These are phyloP conservation scores for Phytophthora sansomeana DNA, from an alignment of 352 stramenopile genomes.

Conservation along the genomic window DNA sequence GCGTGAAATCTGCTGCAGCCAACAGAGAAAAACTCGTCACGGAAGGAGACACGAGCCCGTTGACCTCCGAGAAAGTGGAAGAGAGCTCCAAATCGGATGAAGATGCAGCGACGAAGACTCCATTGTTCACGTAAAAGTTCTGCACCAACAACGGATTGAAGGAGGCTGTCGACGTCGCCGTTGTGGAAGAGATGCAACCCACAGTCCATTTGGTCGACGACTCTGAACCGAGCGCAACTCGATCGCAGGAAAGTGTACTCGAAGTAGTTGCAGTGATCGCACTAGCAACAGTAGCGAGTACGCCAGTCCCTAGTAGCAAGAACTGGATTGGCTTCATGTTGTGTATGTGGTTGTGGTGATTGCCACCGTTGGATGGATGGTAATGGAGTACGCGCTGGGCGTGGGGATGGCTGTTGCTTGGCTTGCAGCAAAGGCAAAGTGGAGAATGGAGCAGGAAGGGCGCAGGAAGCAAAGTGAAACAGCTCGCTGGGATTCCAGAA, in stretches of 20 bases:
- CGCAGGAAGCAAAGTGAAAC: conserved; percentile 32
- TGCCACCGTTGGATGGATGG: background rate
- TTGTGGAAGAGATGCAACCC: conserved; percentile 24
- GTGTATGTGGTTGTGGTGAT: conserved; percentile 1
- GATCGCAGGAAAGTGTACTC: conserved; percentile 30
- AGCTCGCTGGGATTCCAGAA: conserved; percentile 12
- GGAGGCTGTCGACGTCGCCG: conserved; percentile 17
- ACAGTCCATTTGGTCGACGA: conserved; percentile 45
- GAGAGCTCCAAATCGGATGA: conserved; percentile 43
- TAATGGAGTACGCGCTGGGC: conserved; percentile 32
- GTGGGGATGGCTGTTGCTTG: conserved; percentile 22
- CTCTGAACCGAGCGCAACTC: conserved; percentile 34
- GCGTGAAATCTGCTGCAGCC: conserved; percentile 44
- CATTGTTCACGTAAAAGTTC: conserved; percentile 40
- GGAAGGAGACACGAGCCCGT: conserved; percentile 43
- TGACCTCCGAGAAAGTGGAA: conserved; percentile 45
- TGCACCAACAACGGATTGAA: conserved; percentile 47
- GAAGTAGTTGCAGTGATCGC: conserved; percentile 11
- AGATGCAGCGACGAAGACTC: conserved; percentile 22
- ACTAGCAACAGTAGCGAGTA: background rate
- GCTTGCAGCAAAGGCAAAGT: conserved; percentile 7
- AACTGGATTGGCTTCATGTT: conserved; percentile 21
- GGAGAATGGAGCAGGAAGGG: conserved; percentile 26
- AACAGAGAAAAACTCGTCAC: conserved; percentile 52
- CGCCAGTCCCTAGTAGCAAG: conserved; percentile 11